phyloP scores from a whole-genome alignment of 805 yeast genomes.

The Candida insectorum region DNA sequence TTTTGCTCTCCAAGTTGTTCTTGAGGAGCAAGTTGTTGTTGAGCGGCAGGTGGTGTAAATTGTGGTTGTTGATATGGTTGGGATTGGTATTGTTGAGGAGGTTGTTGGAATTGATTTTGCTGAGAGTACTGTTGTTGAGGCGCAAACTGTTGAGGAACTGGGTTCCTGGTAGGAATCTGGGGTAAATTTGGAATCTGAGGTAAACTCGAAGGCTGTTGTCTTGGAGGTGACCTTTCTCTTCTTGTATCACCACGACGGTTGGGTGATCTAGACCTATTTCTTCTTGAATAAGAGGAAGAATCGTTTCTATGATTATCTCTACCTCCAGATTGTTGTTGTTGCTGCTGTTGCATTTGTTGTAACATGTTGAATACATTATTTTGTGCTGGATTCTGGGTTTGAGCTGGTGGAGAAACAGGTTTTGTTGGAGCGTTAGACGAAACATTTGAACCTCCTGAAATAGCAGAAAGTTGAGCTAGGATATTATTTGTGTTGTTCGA shows the following conservation, averaged over 20 bases:
- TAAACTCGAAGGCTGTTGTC: constrained; percentile 12
- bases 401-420: constrained; percentile 9
- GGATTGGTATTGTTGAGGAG: constrained; percentile 6
- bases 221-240: constrained; percentile 29
- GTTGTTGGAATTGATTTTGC: constrained; percentile 13
- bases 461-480: constrained; percentile 42
- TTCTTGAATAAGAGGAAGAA: constrained; percentile 37
- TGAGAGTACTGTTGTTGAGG: constrained; percentile 8
- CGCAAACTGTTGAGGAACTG: not conserved
- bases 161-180: constrained; percentile 8
- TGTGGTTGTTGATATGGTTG: constrained; percentile 5
- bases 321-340: constrained; percentile 11
- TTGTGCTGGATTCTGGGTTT: no score
- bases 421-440: constrained; percentile 15
- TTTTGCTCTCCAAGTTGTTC: constrained; percentile 51
- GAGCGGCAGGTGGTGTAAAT: constrained; percentile 1
- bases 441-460: constrained; percentile 22
- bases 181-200: constrained; percentile 14
- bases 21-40: constrained; percentile 8
- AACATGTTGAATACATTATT: constrained; percentile 48
- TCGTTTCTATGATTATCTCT: constrained; percentile 16
- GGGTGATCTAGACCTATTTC: constrained; percentile 57
- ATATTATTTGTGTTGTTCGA: constrained; percentile 31
- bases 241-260: constrained; percentile 19
- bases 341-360: constrained; percentile 23